Evolutionary conservation across 78 protist species (phyloP).

Genomic region (Cavenderia fasciculata): DNA sequence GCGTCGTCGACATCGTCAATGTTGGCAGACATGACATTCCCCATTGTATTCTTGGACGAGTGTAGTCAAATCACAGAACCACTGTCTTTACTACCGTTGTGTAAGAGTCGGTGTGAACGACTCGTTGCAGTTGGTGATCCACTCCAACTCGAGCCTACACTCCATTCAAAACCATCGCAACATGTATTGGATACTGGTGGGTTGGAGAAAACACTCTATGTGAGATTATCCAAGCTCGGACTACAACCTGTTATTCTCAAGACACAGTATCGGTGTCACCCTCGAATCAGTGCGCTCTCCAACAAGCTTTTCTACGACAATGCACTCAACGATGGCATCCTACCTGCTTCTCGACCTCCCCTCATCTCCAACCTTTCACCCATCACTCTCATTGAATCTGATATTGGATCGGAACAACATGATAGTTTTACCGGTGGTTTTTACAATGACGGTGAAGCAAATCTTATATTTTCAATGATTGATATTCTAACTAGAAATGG

Average conservation of each 20-base stretch:
- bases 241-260: slow-evolving; percentile 47
- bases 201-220: slow-evolving; percentile 85
- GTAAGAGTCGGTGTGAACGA: slow-evolving; percentile 14
- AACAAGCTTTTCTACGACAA: slow-evolving; percentile 81
- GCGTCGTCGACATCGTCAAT: slow-evolving; percentile 82
- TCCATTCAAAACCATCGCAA: slow-evolving; percentile 33
- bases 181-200: slow-evolving; percentile 22
- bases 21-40: slow-evolving; percentile 67
- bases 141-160: slow-evolving; percentile 85
- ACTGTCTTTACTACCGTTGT: slow-evolving; percentile 75
- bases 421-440: slow-evolving; percentile 32
- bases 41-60: slow-evolving; percentile 86
- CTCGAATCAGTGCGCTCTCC: slow-evolving; percentile 68
- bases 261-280: slow-evolving; percentile 92
- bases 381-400: slow-evolving; percentile 16
- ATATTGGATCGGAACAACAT: background rate
- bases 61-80: slow-evolving; percentile 89
- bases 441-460: slow-evolving; percentile 63
- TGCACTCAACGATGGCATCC: slow-evolving; percentile 68
- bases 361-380: slow-evolving; percentile 48
- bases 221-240: slow-evolving; percentile 41
- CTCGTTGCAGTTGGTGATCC: slow-evolving; percentile 90
- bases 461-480: slow-evolving; percentile 8
- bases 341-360: slow-evolving; percentile 25
- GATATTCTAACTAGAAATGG: slow-evolving; percentile 5